Evolutionary conservation across 768 basidiomycete genomes (phyloP).

Genomic region (Myochromella boudieri): DNA sequence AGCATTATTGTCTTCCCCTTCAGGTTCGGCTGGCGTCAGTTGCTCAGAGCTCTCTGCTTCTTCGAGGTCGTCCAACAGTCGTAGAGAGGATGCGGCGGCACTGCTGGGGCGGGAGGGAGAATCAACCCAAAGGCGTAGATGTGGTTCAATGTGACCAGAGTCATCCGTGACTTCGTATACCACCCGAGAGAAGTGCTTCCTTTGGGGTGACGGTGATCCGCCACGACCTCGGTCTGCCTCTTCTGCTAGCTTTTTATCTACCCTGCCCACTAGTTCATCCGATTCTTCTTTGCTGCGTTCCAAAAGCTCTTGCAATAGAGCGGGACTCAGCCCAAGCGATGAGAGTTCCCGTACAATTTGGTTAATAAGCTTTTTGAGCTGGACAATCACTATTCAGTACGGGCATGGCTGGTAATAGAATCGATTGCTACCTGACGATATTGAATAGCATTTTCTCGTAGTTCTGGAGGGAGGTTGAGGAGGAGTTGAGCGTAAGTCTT

Average conservation of each 20-base stretch:
- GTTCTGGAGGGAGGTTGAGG: constrained; percentile 69
- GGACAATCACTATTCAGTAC: constrained; percentile 3
- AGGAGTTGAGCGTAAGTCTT: constrained; percentile 68
- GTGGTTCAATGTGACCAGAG: constrained; percentile 53
- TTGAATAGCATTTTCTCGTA: constrained; percentile 77
- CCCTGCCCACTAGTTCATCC: constrained; percentile 18
- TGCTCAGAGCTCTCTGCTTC: constrained; percentile 5
- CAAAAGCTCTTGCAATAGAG: constrained; percentile 44
- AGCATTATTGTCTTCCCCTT: constrained; percentile 11
- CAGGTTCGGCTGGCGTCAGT: constrained; percentile 12
- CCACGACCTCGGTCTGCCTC: neutral
- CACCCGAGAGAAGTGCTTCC: constrained; percentile 32
- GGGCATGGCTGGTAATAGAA: neutral
- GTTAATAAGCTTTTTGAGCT: constrained; percentile 93
- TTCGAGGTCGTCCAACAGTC: constrained; percentile 15
- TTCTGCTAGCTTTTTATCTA: constrained; percentile 18
- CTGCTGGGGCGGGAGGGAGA: constrained; percentile 10
- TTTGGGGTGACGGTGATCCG: constrained; percentile 4
- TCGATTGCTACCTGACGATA: constrained; percentile 64
- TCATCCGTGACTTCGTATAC: constrained; percentile 57
- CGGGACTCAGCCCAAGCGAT: constrained; percentile 60
- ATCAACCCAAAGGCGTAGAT: constrained; percentile 51
- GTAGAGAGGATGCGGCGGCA: constrained; percentile 8
- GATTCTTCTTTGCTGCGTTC: constrained; percentile 15
- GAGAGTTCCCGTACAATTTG: constrained; percentile 77